phyloP scores from a whole-genome alignment of 257 asterid species.

The Echites panduratus region DNA sequence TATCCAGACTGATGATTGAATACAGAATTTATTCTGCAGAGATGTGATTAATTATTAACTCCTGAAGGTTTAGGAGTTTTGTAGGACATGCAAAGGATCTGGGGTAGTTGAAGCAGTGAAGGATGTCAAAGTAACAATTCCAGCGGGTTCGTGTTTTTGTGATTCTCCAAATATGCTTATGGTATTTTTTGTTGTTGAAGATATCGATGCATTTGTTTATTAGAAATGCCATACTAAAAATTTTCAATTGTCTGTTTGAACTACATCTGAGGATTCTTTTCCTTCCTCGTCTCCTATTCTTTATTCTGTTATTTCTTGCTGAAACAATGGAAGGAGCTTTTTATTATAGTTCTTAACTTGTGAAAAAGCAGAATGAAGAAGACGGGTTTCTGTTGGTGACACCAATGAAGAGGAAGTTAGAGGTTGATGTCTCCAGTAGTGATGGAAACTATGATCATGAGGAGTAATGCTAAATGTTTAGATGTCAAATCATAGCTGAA shows the following conservation, averaged over 20 bases:
- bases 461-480: background rate
- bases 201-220: background rate
- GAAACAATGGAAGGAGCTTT: background rate
- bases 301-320: background rate
- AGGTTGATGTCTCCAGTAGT: background rate
- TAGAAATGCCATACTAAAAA: background rate
- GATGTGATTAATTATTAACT: constrained; percentile 6
- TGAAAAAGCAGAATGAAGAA: background rate
- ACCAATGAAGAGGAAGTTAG: background rate
- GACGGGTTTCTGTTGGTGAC: background rate
- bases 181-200: background rate
- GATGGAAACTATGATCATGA: background rate
- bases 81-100: constrained; percentile 67
- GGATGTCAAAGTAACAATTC: constrained; percentile 73
- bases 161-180: background rate
- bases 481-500: background rate
- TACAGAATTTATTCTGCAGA: constrained; percentile 9
- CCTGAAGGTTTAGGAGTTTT: constrained; percentile 42
- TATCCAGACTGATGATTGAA: constrained; percentile 14
- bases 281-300: background rate
- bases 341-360: background rate
- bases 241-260: background rate
- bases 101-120: constrained; percentile 68
- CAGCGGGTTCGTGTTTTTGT: constrained; percentile 55
- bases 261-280: background rate